Conservation (phyloP, 2,329 filamentous ascomycete genomes). For the Phaeosphaeria sp. region DNA sequence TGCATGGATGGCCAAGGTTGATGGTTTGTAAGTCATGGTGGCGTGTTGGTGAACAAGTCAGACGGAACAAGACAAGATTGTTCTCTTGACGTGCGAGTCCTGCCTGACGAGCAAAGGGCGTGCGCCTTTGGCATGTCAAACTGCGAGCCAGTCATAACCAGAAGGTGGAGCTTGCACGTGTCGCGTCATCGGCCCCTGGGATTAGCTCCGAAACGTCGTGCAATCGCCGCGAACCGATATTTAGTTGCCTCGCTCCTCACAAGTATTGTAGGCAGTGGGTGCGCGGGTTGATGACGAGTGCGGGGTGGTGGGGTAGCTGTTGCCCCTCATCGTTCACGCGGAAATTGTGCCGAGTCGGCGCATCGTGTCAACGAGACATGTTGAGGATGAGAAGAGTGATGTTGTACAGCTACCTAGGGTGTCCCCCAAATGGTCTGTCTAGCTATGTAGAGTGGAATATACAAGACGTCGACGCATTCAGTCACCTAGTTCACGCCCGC, state of each 20-base stretch:
- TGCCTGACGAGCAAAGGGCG: neutral
- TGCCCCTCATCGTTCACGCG: conserved; percentile 25
- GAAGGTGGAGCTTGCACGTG: neutral
- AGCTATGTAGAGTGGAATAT: neutral
- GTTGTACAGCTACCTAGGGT: neutral
- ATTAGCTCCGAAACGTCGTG: too few relatives aligned
- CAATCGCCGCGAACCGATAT: too few relatives aligned
- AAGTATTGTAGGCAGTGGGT: neutral
- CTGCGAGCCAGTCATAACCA: neutral
- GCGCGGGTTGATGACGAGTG: conserved; percentile 12
- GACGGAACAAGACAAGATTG: too few relatives aligned
- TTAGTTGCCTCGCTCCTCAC: too few relatives aligned
- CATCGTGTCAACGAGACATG: neutral
- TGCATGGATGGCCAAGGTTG: conserved; percentile 80
- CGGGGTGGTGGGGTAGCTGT: conserved; percentile 30
- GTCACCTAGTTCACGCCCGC: conserved; percentile 55
- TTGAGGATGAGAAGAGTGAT: neutral
- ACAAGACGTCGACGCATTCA: neutral
- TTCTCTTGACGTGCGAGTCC: neutral
- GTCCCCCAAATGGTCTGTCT: neutral
- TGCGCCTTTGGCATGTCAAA: conserved; percentile 13
- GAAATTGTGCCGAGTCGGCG: conserved; percentile 23
- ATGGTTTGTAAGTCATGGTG: conserved; percentile 54
- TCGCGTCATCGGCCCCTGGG: neutral
- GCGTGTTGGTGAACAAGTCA: neutral